phyloP scores from a whole-genome alignment of 73 alveolate genomes.

The Uronychia binucleata region DNA sequence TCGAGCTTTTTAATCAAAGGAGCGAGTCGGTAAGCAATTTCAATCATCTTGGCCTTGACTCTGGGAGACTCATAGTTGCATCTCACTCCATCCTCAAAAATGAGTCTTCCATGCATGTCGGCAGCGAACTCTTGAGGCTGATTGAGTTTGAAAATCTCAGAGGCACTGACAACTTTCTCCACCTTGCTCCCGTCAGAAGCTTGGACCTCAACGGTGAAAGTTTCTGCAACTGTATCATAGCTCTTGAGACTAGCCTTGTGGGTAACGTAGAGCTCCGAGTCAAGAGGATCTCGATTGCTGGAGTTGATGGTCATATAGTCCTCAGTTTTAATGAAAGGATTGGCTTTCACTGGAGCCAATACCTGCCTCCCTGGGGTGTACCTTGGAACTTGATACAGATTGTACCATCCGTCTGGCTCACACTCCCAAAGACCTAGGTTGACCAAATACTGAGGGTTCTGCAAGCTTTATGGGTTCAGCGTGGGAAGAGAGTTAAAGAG shows the following conservation, averaged over 20 bases:
- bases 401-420: not conserved
- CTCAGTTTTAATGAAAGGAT: not conserved
- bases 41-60: constrained; percentile 1
- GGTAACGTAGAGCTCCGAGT: too few relatives aligned
- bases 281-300: too few relatives aligned
- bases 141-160: not conserved
- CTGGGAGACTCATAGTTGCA: not conserved
- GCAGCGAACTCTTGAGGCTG: constrained; percentile 6
- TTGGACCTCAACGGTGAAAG: not conserved
- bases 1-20: not conserved
- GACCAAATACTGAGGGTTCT: not conserved
- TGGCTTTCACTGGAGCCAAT: not conserved
- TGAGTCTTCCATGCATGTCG: constrained; percentile 1
- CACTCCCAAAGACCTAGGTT: not conserved
- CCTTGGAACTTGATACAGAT: not conserved
- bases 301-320: not conserved
- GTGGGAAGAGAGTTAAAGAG: not conserved
- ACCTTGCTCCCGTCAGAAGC: not conserved
- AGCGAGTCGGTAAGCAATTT: not conserved
- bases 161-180: not conserved
- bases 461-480: not conserved
- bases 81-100: constrained; percentile 18
- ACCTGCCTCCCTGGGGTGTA: constrained; percentile 7
- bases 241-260: too few relatives aligned
- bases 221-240: too few relatives aligned